Evolutionary conservation across 2,329 filamentous ascomycete species (phyloP).

Genomic region (Colletotrichum karsti): DNA sequence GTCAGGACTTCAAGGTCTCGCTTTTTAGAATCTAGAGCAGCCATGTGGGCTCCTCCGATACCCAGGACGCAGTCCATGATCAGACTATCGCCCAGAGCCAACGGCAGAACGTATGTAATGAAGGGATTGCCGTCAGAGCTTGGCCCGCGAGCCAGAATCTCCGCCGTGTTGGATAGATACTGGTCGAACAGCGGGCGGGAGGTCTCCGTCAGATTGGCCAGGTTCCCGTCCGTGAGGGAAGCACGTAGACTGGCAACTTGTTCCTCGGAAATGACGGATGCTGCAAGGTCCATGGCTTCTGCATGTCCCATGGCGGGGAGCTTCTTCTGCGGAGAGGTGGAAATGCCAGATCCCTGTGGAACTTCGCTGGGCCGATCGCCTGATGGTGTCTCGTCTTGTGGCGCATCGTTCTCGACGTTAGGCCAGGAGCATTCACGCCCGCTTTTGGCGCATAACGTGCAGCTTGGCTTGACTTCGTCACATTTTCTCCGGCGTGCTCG

Average conservation of each 20-base stretch:
- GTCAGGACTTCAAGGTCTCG: not conserved
- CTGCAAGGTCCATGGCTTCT: not conserved
- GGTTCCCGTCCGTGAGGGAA: not conserved
- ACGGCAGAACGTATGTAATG: not conserved
- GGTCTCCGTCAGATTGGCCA: not conserved
- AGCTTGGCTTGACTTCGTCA: not conserved
- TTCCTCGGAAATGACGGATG: accelerated
- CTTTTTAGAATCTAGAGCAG: not conserved
- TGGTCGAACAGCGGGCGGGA: not conserved
- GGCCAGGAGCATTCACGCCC: not conserved
- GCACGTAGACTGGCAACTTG: accelerated
- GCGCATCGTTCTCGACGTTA: not conserved
- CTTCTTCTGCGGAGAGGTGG: accelerated
- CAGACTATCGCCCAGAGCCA: not conserved
- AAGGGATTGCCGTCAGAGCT: not conserved
- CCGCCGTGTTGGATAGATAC: not conserved
- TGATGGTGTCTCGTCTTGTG: not conserved
- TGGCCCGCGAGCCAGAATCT: not conserved
- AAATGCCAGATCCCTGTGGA: accelerated
- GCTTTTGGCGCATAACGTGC: not conserved
- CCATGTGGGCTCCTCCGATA: not conserved
- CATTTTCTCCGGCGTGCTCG: not conserved
- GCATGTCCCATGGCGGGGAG: not conserved
- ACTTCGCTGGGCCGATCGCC: too few species aligned
- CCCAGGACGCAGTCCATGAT: not conserved